Conservation (phyloP, 2,329 filamentous ascomycete genomes). For the Penicillium sp. region DNA sequence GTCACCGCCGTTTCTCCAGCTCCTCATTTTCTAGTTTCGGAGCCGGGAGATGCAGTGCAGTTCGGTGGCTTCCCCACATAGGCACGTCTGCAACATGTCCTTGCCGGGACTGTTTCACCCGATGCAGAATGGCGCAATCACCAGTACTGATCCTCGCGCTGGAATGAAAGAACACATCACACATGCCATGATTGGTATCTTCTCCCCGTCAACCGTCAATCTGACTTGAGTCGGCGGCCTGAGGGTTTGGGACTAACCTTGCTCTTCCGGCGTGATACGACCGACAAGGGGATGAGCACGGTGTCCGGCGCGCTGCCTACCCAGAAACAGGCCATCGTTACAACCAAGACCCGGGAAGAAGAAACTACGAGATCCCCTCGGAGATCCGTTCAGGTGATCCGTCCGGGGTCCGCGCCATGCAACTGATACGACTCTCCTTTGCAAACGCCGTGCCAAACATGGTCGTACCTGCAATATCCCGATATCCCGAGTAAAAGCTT, state of each 20-base stretch:
- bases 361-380: background rate
- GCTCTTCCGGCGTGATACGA: background rate
- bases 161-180: background rate
- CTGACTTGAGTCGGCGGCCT: background rate
- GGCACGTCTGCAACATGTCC: conserved; percentile 4
- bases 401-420: background rate
- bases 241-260: background rate
- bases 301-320: too few relatives aligned
- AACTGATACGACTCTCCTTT: background rate
- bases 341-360: background rate
- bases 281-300: background rate
- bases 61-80: conserved; percentile 4
- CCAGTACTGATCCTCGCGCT: background rate
- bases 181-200: conserved; percentile 5
- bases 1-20: conserved; percentile 21
- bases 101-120: conserved; percentile 18
- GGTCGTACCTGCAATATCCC: too few relatives aligned
- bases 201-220: conserved; percentile 1
- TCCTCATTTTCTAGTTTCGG: background rate
- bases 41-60: background rate
- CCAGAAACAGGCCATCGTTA: background rate
- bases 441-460: too few relatives aligned
- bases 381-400: too few relatives aligned
- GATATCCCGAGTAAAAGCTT: too few relatives aligned
- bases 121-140: conserved; percentile 16